A percentile compares a stretch with the other conserved stretches of the same genome.
phyloP scores from a whole-genome alignment of 495 filamentous ascomycete genomes.

The Daldinia grandis region DNA sequence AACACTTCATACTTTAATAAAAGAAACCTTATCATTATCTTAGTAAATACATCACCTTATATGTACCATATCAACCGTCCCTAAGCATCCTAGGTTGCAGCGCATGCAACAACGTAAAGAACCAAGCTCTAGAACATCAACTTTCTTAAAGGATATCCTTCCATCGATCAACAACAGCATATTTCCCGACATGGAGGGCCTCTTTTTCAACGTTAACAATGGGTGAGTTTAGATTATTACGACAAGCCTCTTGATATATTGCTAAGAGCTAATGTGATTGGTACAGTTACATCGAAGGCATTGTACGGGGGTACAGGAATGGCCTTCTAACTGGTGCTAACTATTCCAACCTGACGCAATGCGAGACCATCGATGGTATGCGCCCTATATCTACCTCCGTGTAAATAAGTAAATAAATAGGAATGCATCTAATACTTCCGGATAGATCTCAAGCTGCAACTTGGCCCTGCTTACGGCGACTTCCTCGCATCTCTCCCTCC shows the following conservation, averaged over 20 bases:
- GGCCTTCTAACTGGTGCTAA: conserved; percentile 87
- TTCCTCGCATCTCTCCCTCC: conserved; percentile 94
- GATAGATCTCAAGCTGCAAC: conserved; percentile 96
- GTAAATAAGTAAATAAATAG: background rate
- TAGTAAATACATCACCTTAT: conserved; percentile 12
- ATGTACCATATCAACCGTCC: conserved; percentile 23
- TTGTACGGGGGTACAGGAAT: conserved; percentile 97
- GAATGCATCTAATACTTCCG: conserved; percentile 27
- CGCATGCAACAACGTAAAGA: conserved; percentile 12
- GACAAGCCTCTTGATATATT: background rate
- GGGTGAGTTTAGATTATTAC: conserved; percentile 70
- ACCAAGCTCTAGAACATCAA: conserved; percentile 21
- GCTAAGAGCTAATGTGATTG: conserved; percentile 43
- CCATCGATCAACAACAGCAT: conserved; percentile 42
- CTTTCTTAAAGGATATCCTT: conserved; percentile 38
- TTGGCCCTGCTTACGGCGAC: conserved; percentile 95
- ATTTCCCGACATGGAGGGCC: conserved; percentile 79
- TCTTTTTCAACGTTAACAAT: conserved; percentile 95
- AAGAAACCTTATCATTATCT: background rate
- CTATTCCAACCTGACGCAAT: conserved; percentile 97
- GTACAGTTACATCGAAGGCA: conserved; percentile 89
- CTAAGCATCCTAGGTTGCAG: conserved; percentile 27
- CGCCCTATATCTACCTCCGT: background rate
- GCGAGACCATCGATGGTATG: conserved; percentile 96
- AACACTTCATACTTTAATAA: background rate